phyloP scores from a whole-genome alignment of 2,329 filamentous ascomycete genomes.

The Aureobasidium sp. region DNA sequence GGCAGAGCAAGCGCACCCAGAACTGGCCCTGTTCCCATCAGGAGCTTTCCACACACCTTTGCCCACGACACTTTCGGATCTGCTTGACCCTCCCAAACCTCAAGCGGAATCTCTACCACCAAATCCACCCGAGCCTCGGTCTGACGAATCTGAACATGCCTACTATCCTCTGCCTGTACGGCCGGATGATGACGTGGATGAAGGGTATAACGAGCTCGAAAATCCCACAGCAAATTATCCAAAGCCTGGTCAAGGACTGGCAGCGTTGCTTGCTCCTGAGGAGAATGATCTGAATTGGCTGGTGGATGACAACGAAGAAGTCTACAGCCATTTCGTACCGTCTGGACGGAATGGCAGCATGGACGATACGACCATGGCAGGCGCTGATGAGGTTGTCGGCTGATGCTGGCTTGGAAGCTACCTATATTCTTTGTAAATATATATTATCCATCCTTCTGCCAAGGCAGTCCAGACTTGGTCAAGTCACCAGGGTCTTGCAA shows the following conservation, averaged over 20 bases:
- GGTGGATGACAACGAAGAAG: conserved; percentile 47
- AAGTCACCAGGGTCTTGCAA: background rate
- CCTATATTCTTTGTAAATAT: background rate
- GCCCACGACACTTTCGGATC: conserved; percentile 17
- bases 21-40: conserved; percentile 57
- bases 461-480: background rate
- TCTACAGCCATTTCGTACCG: conserved; percentile 17
- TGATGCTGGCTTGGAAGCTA: background rate
- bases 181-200: conserved; percentile 40
- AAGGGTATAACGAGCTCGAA: conserved; percentile 48
- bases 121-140: conserved; percentile 14
- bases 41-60: conserved; percentile 19
- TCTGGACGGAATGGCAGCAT: background rate
- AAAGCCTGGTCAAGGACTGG: conserved; percentile 54
- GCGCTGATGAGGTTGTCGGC: background rate
- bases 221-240: conserved; percentile 54
- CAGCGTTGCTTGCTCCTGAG: conserved; percentile 46
- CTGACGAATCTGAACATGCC: conserved; percentile 18
- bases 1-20: conserved; percentile 54
- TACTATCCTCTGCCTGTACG: conserved; percentile 18
- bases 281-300: conserved; percentile 55
- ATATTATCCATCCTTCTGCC: background rate
- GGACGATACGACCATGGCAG: conserved; percentile 8
- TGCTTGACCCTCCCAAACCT: conserved; percentile 27
- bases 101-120: conserved; percentile 20